Base-by-base conservation (phyloP, 2,329 filamentous ascomycete species). In the Sporothrix euskadiensis region DNA sequence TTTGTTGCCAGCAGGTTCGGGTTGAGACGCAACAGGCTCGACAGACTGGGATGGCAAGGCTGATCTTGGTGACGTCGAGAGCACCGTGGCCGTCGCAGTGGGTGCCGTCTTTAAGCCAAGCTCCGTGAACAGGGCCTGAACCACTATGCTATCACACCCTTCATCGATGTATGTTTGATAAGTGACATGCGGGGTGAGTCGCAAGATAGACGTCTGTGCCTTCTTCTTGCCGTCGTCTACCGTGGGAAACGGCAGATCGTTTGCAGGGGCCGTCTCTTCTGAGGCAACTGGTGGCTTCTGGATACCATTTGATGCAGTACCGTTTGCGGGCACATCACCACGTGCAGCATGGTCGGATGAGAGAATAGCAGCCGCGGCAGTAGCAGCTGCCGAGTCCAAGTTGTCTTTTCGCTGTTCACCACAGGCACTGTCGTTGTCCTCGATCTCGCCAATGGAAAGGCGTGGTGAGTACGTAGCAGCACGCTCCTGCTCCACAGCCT, bases 101-200 rank as follows among this genome's bases (percentile, higher is more conserved):
- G 77, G 73, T 73, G 79, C 76, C 70, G 84, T 83, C 44, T 86
- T 84, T 4, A 94, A 84, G 3, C 90, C 89, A 3, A 96, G 82
- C 26, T 93, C 90, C 35, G 85, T 83, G 77, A 94, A 96, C 0
- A 96, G 84, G 41, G 83, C 80, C 73, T 85, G 87, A 49, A 97
- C 82, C 12, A 94, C 79, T 1, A 81, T 81, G 49, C 87, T 84
- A 76, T 94, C 88, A 57, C 95, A 86, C 0, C 93, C 92, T 80
- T 95, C 92, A 12, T 89, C 85, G 14, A 94, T 83, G 73, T 95
- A 90, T 74, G 93, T 87, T 72, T 91, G 86, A 78, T 91, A 97
- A 26, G 89, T 88, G 73, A 97, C 89, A 74, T 92, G 80, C 1
- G 86, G 84, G 82, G 84, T 86, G 3, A 94, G 83, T 52, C 88